Base-by-base conservation (phyloP, 768 basidiomycete genomes). In the Boletales sp. region DNA sequence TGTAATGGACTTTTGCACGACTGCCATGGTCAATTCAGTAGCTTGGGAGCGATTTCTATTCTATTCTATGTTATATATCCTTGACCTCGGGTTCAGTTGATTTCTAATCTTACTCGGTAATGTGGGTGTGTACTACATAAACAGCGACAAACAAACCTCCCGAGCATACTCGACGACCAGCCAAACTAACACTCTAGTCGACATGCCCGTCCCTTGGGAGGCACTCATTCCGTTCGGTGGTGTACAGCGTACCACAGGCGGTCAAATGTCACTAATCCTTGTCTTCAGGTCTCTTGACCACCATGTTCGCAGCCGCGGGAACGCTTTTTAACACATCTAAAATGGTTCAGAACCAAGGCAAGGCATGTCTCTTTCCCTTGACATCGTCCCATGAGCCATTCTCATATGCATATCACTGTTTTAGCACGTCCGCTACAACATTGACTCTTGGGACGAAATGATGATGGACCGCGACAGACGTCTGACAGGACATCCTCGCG, bases 201-300 rank as follows among this genome's bases (percentile, higher is more conserved):
- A 56, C 59, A 95, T 95, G 94, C 94, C 94, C 48, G 86, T 97
- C 60, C 94, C 94, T 58, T 97, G 90, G 87, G 94, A 98, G 75
- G 93, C 94, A 45, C 80, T 97, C 60, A 90, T 98, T 75, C 94
- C 94, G 41, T 94, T 94, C 64, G 94, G 94, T 94, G 44, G 43
- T 18, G 9, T 17, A 27, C 10, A 0, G 2, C 8, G 6, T 14
- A 7, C 13, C 8, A 2, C 0, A 8, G 30, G 5, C 9, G 24
- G 8, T 18, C n/a, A n/a, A 2, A 39, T 24, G 15, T 38, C 48
- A 38, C 65, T 52, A 38, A 62, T 36, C 10, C 4, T 29, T 14
- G 1, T n/a, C 8, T 24, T 13, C 42, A 94, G 91, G 83, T 71
- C 82, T 95, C 50, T 61, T 95, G 52, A 90, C 90, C 50, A 76